Conservation (phyloP, 1,284 basidiomycete species). For the Cystobasidiaceae sp. region DNA sequence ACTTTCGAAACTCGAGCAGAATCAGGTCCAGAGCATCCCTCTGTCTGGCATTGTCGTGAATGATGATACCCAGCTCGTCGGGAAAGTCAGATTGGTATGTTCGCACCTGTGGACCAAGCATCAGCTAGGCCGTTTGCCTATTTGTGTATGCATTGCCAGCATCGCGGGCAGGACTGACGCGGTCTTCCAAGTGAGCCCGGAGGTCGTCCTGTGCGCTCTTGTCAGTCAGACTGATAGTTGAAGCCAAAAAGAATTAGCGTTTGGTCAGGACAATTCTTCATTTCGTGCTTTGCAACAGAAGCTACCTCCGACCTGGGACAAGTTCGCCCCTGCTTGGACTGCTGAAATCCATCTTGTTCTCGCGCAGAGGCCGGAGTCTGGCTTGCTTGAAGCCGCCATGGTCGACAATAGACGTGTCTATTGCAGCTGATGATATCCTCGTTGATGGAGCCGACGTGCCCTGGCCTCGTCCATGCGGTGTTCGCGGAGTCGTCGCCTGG, state of each 20-base stretch:
- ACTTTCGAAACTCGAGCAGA: constrained; percentile 33
- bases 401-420: too few species aligned
- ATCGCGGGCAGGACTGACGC: constrained; percentile 1
- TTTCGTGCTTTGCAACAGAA: too few species aligned
- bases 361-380: constrained; percentile 11
- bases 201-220: constrained; percentile 25
- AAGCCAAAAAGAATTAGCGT: neutral
- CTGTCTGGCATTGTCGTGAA: constrained; percentile 4
- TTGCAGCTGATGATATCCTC: too few species aligned
- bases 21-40: constrained; percentile 25
- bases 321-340: constrained; percentile 28
- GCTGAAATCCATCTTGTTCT: constrained; percentile 21
- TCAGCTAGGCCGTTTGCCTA: neutral
- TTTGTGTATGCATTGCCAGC: neutral
- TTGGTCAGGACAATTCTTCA: neutral
- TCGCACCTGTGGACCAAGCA: constrained; percentile 3
- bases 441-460: too few species aligned
- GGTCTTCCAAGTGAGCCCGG: constrained; percentile 16
- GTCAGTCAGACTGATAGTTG: constrained; percentile 27
- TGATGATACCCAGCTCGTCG: constrained; percentile 20
- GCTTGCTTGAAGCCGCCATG: too few species aligned
- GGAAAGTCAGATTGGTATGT: constrained; percentile 19
- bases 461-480: too few species aligned
- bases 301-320: constrained; percentile 21
- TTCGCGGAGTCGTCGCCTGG: neutral